Percentiles rank a stretch among this genome's conserved stretches.
These are phyloP conservation scores for Otatea glauca DNA, from an alignment of 176 grass and related monocot genomes.

Conservation along the genomic window DNA sequence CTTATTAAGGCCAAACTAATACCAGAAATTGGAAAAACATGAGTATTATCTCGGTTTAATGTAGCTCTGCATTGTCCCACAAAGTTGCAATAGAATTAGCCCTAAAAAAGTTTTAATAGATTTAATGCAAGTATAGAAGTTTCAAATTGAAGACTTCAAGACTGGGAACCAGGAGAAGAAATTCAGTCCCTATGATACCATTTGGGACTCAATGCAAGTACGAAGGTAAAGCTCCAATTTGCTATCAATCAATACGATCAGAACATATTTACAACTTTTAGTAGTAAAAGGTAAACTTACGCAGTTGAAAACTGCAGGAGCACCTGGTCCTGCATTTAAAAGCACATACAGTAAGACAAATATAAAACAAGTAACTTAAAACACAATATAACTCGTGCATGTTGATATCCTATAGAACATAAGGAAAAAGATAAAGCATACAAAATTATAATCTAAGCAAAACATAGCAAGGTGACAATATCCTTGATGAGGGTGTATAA, in stretches of 20 bases:
- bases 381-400: background rate
- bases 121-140: slow-evolving; percentile 11
- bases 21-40: slow-evolving; percentile 8
- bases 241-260: background rate
- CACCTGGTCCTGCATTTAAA: slow-evolving; percentile 82
- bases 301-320: slow-evolving; percentile 89
- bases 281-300: slow-evolving; percentile 64
- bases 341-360: slow-evolving; percentile 30
- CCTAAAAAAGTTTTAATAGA: background rate
- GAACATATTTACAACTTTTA: slow-evolving; percentile 34
- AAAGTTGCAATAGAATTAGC: background rate
- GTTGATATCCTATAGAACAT: background rate
- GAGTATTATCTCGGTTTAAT: background rate
- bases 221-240: background rate
- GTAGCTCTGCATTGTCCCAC: background rate
- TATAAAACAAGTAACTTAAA: slow-evolving; percentile 19
- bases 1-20: background rate
- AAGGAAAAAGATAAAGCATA: slow-evolving; percentile 19
- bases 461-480: slow-evolving; percentile 5
- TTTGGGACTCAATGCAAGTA: slow-evolving; percentile 13
- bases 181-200: background rate
- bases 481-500: background rate
- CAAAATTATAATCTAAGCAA: slow-evolving; percentile 22
- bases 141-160: background rate
- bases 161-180: background rate